Percentiles rank a stretch among this genome's conserved stretches.
These are phyloP conservation scores for Thalia dealbata DNA, from an alignment of 176 grass and related monocot species.

Conservation along the genomic window DNA sequence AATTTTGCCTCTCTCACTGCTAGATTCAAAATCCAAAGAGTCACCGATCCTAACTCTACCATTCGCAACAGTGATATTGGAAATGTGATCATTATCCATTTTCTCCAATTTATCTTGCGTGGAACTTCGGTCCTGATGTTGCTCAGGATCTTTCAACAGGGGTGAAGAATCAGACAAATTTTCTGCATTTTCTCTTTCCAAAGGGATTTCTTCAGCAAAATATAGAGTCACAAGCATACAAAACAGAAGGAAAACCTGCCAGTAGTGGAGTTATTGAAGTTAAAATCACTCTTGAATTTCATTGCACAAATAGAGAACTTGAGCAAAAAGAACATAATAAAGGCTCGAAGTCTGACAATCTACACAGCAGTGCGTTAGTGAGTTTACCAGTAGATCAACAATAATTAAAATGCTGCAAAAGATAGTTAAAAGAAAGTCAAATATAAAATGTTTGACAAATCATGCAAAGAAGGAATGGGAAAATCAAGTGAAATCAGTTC, in stretches of 20 bases:
- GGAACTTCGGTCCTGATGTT: conserved; percentile 30
- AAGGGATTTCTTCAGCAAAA: conserved; percentile 83
- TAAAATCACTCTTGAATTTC: conserved; percentile 5
- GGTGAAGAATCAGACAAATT: conserved; percentile 75
- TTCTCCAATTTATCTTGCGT: conserved; percentile 32
- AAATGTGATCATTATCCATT: conserved; percentile 34
- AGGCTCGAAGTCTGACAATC: not conserved
- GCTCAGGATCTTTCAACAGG: conserved; percentile 57
- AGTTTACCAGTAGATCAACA: not conserved
- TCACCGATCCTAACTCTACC: conserved; percentile 26
- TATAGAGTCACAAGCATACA: conserved; percentile 88
- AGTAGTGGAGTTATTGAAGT: not conserved
- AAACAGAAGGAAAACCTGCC: conserved; percentile 79
- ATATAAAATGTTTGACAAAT: not conserved
- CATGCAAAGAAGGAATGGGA: too few species aligned
- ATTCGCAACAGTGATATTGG: conserved; percentile 16
- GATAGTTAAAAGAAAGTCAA: not conserved
- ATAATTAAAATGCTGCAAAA: not conserved
- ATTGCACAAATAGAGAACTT: not conserved
- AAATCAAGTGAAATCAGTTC: too few species aligned
- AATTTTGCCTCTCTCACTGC: conserved; percentile 26
- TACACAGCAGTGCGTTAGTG: not conserved
- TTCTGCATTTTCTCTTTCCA: conserved; percentile 39
- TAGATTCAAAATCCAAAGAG: conserved; percentile 26
- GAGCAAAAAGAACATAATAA: not conserved